phyloP scores from a whole-genome alignment of 2,329 filamentous ascomycete species.

The Alternaria ethzedia region DNA sequence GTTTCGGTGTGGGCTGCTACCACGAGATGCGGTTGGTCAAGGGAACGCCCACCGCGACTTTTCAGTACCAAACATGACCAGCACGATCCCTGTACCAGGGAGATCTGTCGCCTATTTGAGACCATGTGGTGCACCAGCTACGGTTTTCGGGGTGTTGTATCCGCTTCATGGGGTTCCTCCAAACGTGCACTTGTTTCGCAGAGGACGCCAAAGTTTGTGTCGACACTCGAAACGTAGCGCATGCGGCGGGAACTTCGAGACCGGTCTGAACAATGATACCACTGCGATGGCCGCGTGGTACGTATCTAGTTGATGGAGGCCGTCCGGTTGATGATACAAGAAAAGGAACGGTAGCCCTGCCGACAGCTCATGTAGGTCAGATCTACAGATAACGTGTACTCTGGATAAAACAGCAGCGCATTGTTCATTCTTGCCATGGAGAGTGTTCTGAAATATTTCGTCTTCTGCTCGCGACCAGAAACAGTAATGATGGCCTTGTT shows the following conservation, averaged over 20 bases:
- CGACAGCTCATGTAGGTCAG: neutral
- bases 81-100: neutral
- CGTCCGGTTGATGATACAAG: neutral
- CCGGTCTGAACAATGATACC: constrained; percentile 1
- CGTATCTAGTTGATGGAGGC: neutral
- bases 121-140: neutral
- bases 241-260: neutral
- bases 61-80: constrained; percentile 7
- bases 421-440: neutral
- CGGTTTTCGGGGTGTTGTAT: constrained; percentile 1
- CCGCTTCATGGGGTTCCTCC: constrained; percentile 4
- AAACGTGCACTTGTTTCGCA: constrained; percentile 11
- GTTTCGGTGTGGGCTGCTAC: constrained; percentile 7
- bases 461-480: neutral
- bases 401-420: neutral
- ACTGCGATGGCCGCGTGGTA: neutral
- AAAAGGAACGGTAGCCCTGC: neutral
- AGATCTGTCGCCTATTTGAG: neutral
- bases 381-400: neutral
- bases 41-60: neutral
- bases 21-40: constrained; percentile 4
- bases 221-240: constrained; percentile 15
- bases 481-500: neutral
- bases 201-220: constrained; percentile 10
- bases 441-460: neutral